phyloP scores from a whole-genome alignment of 2,329 filamentous ascomycete genomes.

The Moelleriella libera region DNA sequence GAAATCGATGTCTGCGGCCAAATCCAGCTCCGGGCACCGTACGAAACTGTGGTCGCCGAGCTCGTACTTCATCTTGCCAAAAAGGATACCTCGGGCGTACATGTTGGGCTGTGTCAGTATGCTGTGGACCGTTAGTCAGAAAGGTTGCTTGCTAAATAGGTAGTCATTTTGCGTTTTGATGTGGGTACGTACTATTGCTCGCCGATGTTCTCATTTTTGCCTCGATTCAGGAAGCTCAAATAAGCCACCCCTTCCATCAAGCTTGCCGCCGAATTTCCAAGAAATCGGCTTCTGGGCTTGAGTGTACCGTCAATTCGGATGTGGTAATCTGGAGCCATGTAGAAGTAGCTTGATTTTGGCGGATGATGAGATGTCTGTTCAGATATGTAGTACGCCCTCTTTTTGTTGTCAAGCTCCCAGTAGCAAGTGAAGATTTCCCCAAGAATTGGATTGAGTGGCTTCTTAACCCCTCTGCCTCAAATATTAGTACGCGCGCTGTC shows the following conservation, averaged over 20 bases:
- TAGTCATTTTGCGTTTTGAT: neutral
- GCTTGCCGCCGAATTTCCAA: slow-evolving; percentile 94
- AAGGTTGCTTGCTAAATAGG: neutral
- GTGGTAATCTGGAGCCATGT: slow-evolving; percentile 85
- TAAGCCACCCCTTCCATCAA: slow-evolving; percentile 96
- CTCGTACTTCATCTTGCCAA: slow-evolving; percentile 99
- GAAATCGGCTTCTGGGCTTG: slow-evolving; percentile 86
- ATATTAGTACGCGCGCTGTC: neutral
- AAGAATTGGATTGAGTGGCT: slow-evolving; percentile 90
- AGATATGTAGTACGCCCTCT: slow-evolving; percentile 85
- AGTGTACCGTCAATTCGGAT: slow-evolving; percentile 92
- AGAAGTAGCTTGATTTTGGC: slow-evolving; percentile 98
- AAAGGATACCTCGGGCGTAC: slow-evolving; percentile 93
- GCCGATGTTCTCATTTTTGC: slow-evolving; percentile 46
- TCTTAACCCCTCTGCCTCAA: slow-evolving; percentile 72
- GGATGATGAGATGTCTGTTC: slow-evolving; percentile 98
- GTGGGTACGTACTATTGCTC: slow-evolving; percentile 67
- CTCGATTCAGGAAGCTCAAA: slow-evolving; percentile 67
- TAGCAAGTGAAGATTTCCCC: slow-evolving; percentile 92
- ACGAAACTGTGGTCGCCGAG: slow-evolving; percentile 92
- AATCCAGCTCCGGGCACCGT: slow-evolving; percentile 72
- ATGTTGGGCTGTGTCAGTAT: slow-evolving; percentile 96
- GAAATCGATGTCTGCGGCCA: slow-evolving; percentile 89
- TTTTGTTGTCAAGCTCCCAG: slow-evolving; percentile 80
- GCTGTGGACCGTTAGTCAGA: slow-evolving; percentile 26